phyloP scores from a whole-genome alignment of 768 basidiomycete genomes.

The Russula ochroleuca region DNA sequence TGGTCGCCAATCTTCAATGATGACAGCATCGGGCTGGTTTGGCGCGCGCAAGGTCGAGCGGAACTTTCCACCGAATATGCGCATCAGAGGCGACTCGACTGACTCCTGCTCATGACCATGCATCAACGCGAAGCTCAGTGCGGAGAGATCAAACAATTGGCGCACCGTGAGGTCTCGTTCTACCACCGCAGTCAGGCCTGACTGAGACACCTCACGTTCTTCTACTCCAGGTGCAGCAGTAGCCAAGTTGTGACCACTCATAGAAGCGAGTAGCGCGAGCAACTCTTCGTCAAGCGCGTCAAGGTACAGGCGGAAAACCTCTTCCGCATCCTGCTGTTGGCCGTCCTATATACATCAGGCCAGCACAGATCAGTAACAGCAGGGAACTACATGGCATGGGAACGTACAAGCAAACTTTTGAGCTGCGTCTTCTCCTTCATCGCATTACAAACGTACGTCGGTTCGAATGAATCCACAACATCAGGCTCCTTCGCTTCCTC shows the following conservation, averaged over 20 bases:
- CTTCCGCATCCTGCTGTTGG: slow-evolving; percentile 96
- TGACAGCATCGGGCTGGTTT: slow-evolving; percentile 77
- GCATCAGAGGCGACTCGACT: slow-evolving; percentile 87
- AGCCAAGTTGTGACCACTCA: slow-evolving; percentile 37
- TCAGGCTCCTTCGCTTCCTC: slow-evolving; percentile 41
- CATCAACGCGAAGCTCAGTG: slow-evolving; percentile 4
- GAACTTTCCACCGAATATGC: slow-evolving; percentile 91
- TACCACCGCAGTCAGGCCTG: slow-evolving; percentile 60
- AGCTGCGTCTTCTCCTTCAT: slow-evolving; percentile 92
- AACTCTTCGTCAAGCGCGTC: slow-evolving; percentile 94
- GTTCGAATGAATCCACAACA: slow-evolving; percentile 68
- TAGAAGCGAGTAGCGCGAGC: slow-evolving; percentile 53
- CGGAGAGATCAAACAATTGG: slow-evolving; percentile 22
- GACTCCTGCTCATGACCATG: slow-evolving; percentile 39
- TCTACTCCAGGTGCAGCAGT: slow-evolving; percentile 36
- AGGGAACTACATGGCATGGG: no score
- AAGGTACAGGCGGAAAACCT: slow-evolving; percentile 94
- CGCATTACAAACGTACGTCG: slow-evolving; percentile 83
- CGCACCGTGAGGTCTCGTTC: slow-evolving; percentile 78
- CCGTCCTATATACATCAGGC: slow-evolving; percentile 52
- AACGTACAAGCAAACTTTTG: slow-evolving; percentile 80
- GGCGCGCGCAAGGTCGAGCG: slow-evolving; percentile 78
- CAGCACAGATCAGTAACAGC: background rate
- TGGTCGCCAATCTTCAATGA: slow-evolving; percentile 88
- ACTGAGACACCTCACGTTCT: slow-evolving; percentile 39